A percentile compares a stretch with the other conserved stretches of the same genome.
These are phyloP conservation scores for Cladophialophora exuberans DNA, from an alignment of 2,329 filamentous ascomycete genomes.

Conservation along the genomic window DNA sequence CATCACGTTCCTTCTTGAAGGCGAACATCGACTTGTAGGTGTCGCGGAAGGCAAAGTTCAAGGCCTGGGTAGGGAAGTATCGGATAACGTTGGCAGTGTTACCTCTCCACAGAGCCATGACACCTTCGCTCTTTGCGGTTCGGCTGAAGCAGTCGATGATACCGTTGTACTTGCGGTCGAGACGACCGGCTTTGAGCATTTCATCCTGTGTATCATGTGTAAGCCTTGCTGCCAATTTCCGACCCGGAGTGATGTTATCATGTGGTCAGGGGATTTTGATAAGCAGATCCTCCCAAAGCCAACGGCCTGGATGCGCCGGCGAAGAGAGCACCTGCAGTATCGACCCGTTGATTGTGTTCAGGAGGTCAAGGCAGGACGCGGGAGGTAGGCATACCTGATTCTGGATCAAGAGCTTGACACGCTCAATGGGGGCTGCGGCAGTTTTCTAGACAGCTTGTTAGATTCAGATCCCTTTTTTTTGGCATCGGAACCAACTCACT, in stretches of 20 bases:
- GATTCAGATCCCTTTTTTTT: conserved; percentile 3
- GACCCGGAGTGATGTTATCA: conserved; percentile 1
- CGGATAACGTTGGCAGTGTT: conserved; percentile 99
- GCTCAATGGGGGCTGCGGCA: conserved; percentile 98
- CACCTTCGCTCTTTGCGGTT: conserved; percentile 87
- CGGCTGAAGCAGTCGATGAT: conserved; percentile 95
- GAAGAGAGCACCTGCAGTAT: neutral
- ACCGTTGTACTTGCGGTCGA: conserved; percentile 94
- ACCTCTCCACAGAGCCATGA: conserved; percentile 96
- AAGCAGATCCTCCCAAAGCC: conserved; percentile 8
- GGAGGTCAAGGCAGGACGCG: neutral
- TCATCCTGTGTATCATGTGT: conserved; percentile 74
- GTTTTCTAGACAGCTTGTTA: conserved; percentile 66
- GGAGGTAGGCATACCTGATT: conserved; percentile 80
- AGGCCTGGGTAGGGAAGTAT: conserved; percentile 99
- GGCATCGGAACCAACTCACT: conserved; percentile 32
- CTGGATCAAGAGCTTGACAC: conserved; percentile 99
- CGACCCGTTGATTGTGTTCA: neutral
- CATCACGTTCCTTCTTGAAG: conserved; percentile 99
- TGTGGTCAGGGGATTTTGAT: conserved; percentile 5
- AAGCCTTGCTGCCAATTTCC: conserved; percentile 12
- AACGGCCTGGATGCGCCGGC: conserved; percentile 4
- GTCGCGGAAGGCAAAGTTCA: conserved; percentile 99
- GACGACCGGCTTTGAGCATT: conserved; percentile 98
- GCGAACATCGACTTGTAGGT: conserved; percentile 99